phyloP scores from a whole-genome alignment of 345 rosid genomes.

The Populus pruinosa region DNA sequence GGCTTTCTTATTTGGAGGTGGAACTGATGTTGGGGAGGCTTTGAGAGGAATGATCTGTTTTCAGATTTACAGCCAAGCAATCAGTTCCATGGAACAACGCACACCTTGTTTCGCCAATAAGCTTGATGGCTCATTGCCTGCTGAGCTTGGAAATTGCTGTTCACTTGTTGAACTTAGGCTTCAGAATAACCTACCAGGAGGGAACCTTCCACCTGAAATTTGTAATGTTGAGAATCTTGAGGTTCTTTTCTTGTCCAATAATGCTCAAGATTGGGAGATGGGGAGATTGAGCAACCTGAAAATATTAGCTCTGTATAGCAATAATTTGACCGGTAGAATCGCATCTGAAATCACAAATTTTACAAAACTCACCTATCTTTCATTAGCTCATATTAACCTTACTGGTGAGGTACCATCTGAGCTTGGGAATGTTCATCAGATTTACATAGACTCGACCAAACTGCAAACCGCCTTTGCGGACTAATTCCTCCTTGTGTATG shows the following conservation, averaged over 20 bases:
- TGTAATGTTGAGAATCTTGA: slow-evolving; percentile 29
- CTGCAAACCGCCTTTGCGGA: slow-evolving; percentile 33
- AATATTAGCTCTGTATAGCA: slow-evolving; percentile 33
- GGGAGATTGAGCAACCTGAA: slow-evolving; percentile 25
- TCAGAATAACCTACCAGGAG: slow-evolving; percentile 33
- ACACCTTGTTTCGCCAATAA: slow-evolving; percentile 11
- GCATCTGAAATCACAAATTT: slow-evolving; percentile 24
- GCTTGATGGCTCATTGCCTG: slow-evolving; percentile 34
- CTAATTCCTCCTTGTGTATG: slow-evolving; percentile 31
- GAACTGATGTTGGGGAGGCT: too few relatives aligned
- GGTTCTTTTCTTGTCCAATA: slow-evolving; percentile 29
- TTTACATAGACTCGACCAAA: slow-evolving; percentile 28
- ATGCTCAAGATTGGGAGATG: slow-evolving; percentile 19
- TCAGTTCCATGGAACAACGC: too few relatives aligned
- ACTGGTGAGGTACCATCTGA: slow-evolving; percentile 26
- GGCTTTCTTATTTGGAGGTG: too few relatives aligned
- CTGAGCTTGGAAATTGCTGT: slow-evolving; percentile 39
- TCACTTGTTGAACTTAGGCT: slow-evolving; percentile 33
- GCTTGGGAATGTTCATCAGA: slow-evolving; percentile 24
- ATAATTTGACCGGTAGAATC: slow-evolving; percentile 36
- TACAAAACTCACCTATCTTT: slow-evolving; percentile 26
- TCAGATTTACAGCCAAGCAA: too few relatives aligned
- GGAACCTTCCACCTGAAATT: slow-evolving; percentile 29
- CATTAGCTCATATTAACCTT: slow-evolving; percentile 38
- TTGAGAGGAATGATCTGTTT: too few relatives aligned